Evolutionary conservation across 805 yeast genomes (phyloP), one percentile per base, ranked within the genome.

Genomic region (Metschnikowia anglica): DNA sequence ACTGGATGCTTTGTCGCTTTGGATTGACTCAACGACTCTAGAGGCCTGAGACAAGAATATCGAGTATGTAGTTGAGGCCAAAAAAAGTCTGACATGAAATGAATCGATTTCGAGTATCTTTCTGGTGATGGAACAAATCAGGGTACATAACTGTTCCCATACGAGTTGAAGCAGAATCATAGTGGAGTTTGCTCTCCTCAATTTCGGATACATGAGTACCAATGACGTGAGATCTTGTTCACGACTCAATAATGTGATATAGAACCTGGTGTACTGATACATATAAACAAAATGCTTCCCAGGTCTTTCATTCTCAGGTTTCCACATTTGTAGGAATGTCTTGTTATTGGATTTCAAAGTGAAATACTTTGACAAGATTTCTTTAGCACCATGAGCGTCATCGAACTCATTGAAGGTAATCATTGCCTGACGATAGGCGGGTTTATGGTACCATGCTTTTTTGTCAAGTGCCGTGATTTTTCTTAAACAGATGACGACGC

Each of bases 391-490:
- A 2, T 64, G 62, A 6, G 64, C 48, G 43, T 85, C 80, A 1
- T 71, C 61, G 29, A 79, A 71, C 3, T 80, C 83, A 2, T 80
- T 78, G 39, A 66, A 73, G 13, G 70, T 63, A 9, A 90, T 80
- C 40, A 65, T 71, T 0, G 97, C 88, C 12, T 86, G 66, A 48
- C 89, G 70, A 56, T 75, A 89, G 2, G 78, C 72, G 1, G 97
- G 95, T 40, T 85, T 76, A 58, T 93, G 98, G 40, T 89, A 95
- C 97, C 97, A 89, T 40, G 81, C 86, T 58, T 82, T 86, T 58
- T 85, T 89, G 59, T 91, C 98, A 9, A 76, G 63, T 0, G 66
- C 38, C 13, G 74, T 61, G 2, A 88, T 56, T 43, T 67, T 76
- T 29, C 64, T 65, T 30, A 88, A 60, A 6, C 79, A 61, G 0